Evolutionary conservation across 2,329 filamentous ascomycete species (phyloP).

Genomic region (Venturia nashicola): DNA sequence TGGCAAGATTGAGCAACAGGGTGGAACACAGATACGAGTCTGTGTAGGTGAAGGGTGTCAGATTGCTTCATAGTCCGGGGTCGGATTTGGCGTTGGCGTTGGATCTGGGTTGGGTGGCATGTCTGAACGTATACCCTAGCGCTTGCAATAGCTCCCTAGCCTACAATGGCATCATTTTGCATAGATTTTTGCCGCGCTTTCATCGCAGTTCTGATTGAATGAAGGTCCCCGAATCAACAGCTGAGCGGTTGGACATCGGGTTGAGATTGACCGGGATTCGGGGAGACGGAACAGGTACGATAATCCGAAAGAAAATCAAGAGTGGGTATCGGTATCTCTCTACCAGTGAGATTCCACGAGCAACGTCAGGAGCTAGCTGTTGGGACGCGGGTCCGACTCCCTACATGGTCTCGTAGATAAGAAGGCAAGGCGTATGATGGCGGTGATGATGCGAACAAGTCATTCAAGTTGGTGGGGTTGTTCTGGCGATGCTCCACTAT

Average conservation of each 20-base stretch:
- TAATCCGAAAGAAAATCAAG: not conserved
- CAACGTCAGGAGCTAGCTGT: not conserved
- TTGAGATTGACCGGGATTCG: not conserved
- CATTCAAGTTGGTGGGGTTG: too few relatives aligned
- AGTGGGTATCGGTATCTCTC: too few relatives aligned
- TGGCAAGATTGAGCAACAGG: not conserved
- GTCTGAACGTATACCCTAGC: too few relatives aligned
- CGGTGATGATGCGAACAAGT: too few relatives aligned
- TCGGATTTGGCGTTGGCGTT: too few relatives aligned
- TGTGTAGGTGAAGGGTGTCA: not conserved
- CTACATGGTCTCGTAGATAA: not conserved
- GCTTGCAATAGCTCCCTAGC: too few relatives aligned
- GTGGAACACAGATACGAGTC: not conserved
- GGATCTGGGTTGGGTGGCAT: too few relatives aligned
- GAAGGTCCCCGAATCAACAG: not conserved
- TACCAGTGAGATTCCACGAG: not conserved
- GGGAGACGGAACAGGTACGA: not conserved
- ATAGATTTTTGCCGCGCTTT: not conserved
- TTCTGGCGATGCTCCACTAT: too few relatives aligned
- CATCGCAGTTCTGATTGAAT: not conserved
- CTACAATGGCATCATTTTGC: not conserved
- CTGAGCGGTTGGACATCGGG: not conserved
- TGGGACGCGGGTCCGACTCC: not conserved
- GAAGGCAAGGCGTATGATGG: not conserved
- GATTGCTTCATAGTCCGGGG: not conserved